Evolutionary conservation across 2,329 filamentous ascomycete species (phyloP).

Genomic region (Claviceps humidiphila): DNA sequence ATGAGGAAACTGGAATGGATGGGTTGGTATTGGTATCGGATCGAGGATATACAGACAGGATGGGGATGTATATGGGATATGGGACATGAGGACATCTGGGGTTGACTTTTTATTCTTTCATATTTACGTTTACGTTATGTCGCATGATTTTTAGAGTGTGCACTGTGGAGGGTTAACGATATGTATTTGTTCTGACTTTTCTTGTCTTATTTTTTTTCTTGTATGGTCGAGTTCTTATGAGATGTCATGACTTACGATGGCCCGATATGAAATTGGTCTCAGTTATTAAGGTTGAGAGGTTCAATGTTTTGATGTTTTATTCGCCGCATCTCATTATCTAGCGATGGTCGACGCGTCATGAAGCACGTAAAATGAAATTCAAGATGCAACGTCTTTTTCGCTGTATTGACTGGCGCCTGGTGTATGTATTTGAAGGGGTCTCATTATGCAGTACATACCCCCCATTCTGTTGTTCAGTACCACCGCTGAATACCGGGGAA

Average conservation of each 20-base stretch:
- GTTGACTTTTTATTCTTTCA: background rate
- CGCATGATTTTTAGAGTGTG: background rate
- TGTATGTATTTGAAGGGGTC: too few relatives aligned
- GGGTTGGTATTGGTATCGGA: background rate
- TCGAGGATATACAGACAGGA: background rate
- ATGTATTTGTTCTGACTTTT: background rate
- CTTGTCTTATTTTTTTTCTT: background rate
- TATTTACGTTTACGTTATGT: background rate
- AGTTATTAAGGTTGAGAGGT: too few relatives aligned
- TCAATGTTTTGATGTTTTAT: too few relatives aligned
- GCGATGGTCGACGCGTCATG: background rate
- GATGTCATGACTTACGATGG: background rate
- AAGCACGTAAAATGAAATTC: background rate
- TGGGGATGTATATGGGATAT: too few relatives aligned
- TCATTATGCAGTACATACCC: too few relatives aligned
- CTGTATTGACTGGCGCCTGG: too few relatives aligned
- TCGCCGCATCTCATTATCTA: background rate
- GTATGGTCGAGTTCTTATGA: background rate
- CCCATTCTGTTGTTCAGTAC: too few relatives aligned
- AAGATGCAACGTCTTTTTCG: too few relatives aligned
- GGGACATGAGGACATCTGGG: background rate
- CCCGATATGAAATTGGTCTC: too few relatives aligned
- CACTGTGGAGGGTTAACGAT: background rate
- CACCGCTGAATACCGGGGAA: too few relatives aligned
- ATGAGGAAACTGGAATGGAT: background rate